Evolutionary conservation across 1,284 basidiomycete genomes (phyloP).

Genomic region (Clitocybe nebularis): DNA sequence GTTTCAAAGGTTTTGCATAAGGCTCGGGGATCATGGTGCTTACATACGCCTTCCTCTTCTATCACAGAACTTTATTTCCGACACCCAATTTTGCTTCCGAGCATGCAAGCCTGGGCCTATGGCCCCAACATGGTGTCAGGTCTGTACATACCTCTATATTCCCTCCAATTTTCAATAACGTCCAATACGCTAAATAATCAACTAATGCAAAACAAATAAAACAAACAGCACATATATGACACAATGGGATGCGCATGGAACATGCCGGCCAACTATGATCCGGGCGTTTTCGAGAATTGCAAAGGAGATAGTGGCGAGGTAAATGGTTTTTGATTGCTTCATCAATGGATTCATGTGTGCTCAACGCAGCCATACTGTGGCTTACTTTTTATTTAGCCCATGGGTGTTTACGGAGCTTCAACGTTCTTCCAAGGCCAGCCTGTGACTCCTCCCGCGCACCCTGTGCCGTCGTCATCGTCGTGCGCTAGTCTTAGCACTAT

Average conservation of each 20-base stretch:
- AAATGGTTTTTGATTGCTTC: slow-evolving; percentile 14
- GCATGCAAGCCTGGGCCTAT: slow-evolving; percentile 57
- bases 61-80: slow-evolving; percentile 54
- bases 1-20: too few relatives aligned
- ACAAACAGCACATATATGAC: slow-evolving; percentile 57
- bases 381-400: slow-evolving; percentile 38
- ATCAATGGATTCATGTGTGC: too few relatives aligned
- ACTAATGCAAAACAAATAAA: too few relatives aligned
- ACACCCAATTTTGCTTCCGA: slow-evolving; percentile 58
- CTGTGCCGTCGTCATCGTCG: slow-evolving; percentile 42
- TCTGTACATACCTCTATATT: too few relatives aligned
- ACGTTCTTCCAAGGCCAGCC: slow-evolving; percentile 53
- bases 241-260: slow-evolving; percentile 51
- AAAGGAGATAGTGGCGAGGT: slow-evolving; percentile 44
- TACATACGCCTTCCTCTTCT: too few relatives aligned
- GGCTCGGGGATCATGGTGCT: too few relatives aligned
- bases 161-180: too few relatives aligned
- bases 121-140: too few relatives aligned
- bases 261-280: slow-evolving; percentile 52
- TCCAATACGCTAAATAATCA: too few relatives aligned
- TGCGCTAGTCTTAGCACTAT: too few relatives aligned
- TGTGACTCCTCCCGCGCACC: slow-evolving; percentile 50
- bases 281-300: slow-evolving; percentile 48
- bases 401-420: slow-evolving; percentile 60
- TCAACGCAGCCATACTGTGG: neutral